phyloP scores from a whole-genome alignment of 2,329 filamentous ascomycete species.

The Botrytis pseudocinerea region DNA sequence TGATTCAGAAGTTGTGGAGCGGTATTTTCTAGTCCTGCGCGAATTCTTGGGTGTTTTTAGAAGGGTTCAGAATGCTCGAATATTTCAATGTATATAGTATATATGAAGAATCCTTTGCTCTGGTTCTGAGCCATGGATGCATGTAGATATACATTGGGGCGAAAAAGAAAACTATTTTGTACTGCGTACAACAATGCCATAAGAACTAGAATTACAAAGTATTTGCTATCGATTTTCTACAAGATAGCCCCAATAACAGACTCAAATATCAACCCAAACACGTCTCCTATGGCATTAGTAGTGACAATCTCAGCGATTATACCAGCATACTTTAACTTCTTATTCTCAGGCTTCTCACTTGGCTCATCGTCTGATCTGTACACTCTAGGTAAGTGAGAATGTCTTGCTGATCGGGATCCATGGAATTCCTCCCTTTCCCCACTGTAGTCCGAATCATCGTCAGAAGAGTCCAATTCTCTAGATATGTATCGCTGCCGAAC shows the following conservation, averaged over 20 bases:
- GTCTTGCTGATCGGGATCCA: neutral
- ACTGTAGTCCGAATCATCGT: neutral
- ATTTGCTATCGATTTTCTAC: neutral
- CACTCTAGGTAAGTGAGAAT: neutral
- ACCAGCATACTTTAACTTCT: neutral
- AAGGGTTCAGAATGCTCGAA: neutral
- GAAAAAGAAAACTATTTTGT: neutral
- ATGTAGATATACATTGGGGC: neutral
- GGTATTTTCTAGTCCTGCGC: neutral
- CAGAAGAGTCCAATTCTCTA: neutral
- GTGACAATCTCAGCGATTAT: slow-evolving; percentile 4
- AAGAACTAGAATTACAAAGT: neutral
- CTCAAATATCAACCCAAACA: slow-evolving; percentile 7
- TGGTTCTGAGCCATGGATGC: neutral
- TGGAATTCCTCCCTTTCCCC: neutral
- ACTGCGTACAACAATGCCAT: neutral
- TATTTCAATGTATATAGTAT: neutral
- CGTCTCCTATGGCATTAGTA: slow-evolving; percentile 4
- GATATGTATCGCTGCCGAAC: neutral
- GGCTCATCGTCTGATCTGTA: neutral
- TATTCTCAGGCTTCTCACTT: neutral
- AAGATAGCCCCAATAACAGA: slow-evolving; percentile 10
- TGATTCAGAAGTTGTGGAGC: neutral
- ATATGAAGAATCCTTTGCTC: neutral
- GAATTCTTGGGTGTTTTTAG: neutral